Evolutionary conservation across 2,329 filamentous ascomycete species (phyloP).

Genomic region (Colletotrichum godetiae): DNA sequence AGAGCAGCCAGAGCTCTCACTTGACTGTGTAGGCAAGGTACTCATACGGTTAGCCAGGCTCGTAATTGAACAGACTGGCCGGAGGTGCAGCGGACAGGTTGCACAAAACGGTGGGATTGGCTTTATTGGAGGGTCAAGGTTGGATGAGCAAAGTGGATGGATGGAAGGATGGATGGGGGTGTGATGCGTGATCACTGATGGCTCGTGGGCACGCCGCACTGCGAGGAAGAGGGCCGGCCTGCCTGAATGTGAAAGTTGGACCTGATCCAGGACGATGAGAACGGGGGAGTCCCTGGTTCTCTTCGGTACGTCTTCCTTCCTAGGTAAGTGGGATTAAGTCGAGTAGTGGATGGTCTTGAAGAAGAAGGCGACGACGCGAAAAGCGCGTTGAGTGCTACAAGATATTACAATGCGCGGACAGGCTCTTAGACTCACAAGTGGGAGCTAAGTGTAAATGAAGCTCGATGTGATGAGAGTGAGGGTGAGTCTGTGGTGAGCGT

Average conservation of each 20-base stretch:
- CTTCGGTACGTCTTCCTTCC: background rate
- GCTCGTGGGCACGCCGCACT: background rate
- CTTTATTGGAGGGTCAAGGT: conserved; percentile 28
- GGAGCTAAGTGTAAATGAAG: background rate
- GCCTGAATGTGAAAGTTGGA: background rate
- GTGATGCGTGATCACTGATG: background rate
- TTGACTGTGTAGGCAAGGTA: background rate
- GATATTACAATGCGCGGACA: background rate
- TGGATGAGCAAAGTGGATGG: conserved; percentile 3
- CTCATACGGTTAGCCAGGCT: background rate
- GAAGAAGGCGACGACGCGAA: background rate
- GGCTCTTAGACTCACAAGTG: background rate
- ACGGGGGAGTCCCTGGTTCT: background rate
- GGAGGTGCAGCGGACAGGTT: conserved; percentile 6
- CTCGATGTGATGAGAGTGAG: background rate
- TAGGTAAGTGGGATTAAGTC: too few species aligned
- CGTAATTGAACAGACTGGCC: too few species aligned
- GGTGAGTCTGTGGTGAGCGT: background rate
- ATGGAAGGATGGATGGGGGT: background rate
- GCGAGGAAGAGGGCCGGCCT: background rate
- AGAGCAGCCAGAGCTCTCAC: background rate
- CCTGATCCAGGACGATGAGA: background rate
- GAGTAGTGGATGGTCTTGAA: background rate
- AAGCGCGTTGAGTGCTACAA: background rate
- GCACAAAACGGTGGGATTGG: conserved; percentile 32